phyloP scores from a whole-genome alignment of 768 basidiomycete genomes.

The Cubamyces sp. region DNA sequence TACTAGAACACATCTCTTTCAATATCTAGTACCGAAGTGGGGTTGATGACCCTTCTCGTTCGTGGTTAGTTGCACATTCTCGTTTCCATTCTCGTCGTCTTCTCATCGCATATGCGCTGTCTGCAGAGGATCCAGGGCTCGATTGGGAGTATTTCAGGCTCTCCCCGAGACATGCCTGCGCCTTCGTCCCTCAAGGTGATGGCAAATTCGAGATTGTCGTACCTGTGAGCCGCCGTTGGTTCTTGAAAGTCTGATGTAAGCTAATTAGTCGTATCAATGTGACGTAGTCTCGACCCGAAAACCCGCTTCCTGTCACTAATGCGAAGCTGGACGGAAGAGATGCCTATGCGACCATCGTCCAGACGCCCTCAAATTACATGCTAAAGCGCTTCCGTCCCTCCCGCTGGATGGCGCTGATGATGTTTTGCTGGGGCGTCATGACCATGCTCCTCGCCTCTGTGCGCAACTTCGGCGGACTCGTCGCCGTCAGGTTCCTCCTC shows the following conservation, averaged over 20 bases:
- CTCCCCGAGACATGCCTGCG: not conserved
- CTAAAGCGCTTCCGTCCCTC: conserved; percentile 43
- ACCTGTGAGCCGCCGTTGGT: not conserved
- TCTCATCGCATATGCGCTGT: not conserved
- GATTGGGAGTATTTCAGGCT: conserved; percentile 13
- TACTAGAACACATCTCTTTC: not conserved
- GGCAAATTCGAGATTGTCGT: conserved; percentile 5
- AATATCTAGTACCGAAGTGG: not conserved
- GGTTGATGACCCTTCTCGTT: not conserved
- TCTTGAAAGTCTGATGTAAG: too few relatives aligned
- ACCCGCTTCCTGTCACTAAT: conserved; percentile 4
- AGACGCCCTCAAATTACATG: conserved; percentile 45
- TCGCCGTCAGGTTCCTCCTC: conserved; percentile 43
- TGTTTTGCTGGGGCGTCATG: conserved; percentile 44
- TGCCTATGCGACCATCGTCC: conserved; percentile 45
- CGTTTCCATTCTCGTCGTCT: not conserved
- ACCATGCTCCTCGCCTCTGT: conserved; percentile 44
- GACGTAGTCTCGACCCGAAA: not conserved
- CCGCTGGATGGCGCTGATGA: conserved; percentile 45
- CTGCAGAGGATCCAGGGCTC: conserved; percentile 10
- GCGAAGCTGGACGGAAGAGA: conserved; percentile 34
- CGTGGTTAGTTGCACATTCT: not conserved
- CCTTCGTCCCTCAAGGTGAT: conserved; percentile 1
- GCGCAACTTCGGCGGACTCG: conserved; percentile 42
- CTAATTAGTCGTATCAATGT: too few relatives aligned